Conservation (phyloP, 352 stramenopile species). For the Phytophthora multivora region DNA sequence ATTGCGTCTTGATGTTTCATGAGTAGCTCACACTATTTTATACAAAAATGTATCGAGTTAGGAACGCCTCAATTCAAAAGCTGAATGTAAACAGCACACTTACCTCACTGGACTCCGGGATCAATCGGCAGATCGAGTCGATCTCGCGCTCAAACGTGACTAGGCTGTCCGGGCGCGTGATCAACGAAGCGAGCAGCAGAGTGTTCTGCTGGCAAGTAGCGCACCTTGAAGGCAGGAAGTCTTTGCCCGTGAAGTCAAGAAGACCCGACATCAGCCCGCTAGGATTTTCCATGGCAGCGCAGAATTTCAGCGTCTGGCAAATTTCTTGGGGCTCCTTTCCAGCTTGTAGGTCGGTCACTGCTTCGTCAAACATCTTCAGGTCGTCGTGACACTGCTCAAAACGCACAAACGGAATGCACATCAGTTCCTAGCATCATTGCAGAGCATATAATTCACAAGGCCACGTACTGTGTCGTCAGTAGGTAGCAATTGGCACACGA, state of each 20-base stretch:
- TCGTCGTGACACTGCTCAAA: constrained; percentile 59
- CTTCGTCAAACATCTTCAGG: constrained; percentile 71
- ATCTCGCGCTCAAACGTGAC: constrained; percentile 53
- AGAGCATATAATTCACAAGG: neutral
- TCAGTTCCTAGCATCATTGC: neutral
- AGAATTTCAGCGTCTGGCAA: constrained; percentile 62
- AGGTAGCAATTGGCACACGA: constrained; percentile 70
- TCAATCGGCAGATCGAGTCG: constrained; percentile 59
- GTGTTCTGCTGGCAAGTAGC: constrained; percentile 65
- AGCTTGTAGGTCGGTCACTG: constrained; percentile 47
- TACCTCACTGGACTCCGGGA: constrained; percentile 55
- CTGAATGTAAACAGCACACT: neutral
- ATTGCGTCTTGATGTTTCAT: constrained; percentile 58
- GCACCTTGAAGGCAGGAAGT: constrained; percentile 49
- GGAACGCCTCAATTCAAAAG: neutral
- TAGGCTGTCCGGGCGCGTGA: constrained; percentile 48
- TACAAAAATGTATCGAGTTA: constrained; percentile 1
- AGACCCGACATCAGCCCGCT: constrained; percentile 35
- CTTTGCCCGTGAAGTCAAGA: constrained; percentile 48
- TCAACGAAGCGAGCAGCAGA: constrained; percentile 57
- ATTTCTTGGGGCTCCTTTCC: constrained; percentile 69
- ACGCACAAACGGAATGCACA: constrained; percentile 1
- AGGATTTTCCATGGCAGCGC: constrained; percentile 17
- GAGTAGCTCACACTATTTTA: constrained; percentile 56
- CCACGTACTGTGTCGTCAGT: constrained; percentile 60